Conservation (phyloP, 176 grass and related monocot genomes). For the Oryza glumipatula region DNA sequence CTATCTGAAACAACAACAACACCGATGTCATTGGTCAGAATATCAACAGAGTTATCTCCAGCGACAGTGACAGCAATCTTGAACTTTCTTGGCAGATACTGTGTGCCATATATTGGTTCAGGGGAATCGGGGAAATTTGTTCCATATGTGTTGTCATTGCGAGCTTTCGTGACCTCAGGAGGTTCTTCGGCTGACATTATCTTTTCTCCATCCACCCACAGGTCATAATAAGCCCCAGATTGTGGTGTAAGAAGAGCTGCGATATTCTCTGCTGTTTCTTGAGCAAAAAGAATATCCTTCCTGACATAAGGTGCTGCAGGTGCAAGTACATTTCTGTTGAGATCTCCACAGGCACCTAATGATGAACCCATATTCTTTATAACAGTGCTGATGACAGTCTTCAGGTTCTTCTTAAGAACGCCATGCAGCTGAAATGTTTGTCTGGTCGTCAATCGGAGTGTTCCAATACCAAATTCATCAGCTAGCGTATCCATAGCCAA, state of each 20-base stretch:
- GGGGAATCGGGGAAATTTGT: constrained; percentile 92
- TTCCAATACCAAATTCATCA: constrained; percentile 94
- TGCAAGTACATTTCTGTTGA: constrained; percentile 96
- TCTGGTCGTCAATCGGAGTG: constrained; percentile 86
- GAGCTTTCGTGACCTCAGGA: constrained; percentile 79
- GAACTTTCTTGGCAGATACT: constrained; percentile 97
- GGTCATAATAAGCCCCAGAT: constrained; percentile 93
- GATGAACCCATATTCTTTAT: constrained; percentile 97
- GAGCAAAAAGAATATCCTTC: constrained; percentile 79
- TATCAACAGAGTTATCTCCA: constrained; percentile 95
- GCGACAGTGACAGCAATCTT: constrained; percentile 85
- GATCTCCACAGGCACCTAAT: constrained; percentile 93
- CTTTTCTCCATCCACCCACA: constrained; percentile 99
- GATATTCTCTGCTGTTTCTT: constrained; percentile 89
- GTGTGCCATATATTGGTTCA: constrained; percentile 94
- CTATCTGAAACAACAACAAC: constrained; percentile 90
- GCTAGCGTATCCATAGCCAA: constrained; percentile 88
- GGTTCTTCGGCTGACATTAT: constrained; percentile 94
- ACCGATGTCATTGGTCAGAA: constrained; percentile 96
- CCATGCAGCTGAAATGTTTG: constrained; percentile 99
- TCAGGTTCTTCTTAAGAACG: constrained; percentile 92
- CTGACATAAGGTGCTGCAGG: constrained; percentile 84
- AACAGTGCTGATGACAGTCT: constrained; percentile 78
- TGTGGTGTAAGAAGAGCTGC: constrained; percentile 88
- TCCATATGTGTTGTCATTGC: constrained; percentile 87